Evolutionary conservation across 495 filamentous ascomycete genomes (phyloP), one percentile per base, ranked within the genome.

Genomic region (Aspergillus sclerotiicarbonarius): DNA sequence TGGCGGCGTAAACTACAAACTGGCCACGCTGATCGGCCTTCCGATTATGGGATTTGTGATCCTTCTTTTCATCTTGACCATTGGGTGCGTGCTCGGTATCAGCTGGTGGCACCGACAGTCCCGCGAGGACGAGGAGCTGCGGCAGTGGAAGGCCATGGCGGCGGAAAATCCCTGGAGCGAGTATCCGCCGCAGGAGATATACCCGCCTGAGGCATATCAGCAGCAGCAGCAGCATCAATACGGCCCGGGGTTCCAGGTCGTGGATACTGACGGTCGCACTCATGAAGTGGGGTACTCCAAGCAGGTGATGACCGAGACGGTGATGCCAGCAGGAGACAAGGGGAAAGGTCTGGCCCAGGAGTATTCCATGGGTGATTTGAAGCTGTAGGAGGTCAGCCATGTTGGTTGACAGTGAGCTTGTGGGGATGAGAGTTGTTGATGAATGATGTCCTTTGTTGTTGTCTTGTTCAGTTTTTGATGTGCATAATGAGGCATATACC

Each of bases 21-120:
- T 81, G 1, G 72, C 72, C n/a, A 52, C 81, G 7, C 71, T 76
- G 16, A 78, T 83, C 45, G 71, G 70, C 13, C 58, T 83, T 13
- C 80, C 80, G 0, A 69, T 83, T 47, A 56, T 77, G 35, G 58
- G 57, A 15, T 55, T 64, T 35, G 47, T 50, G 20, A 50, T 50
- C 16, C 18, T 31, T 6, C 8, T 50, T 10, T 32, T 29, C 16
- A 21, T 50, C 13, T n/a, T n/a, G 10, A n/a, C 37, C 37, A 41
- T 41, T 12, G 9, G 37, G 10, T 32, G 13, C 47, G 16, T 32
- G 29, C 10, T 31, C 25, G 20, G 47, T 16, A 16, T 50, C 12
- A 16, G 13, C 13, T 50, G 29, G 25, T 50, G 21, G 9, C 29
- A 7, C 6, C 13, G 29, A 10, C 15, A 31, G 25, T 50, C 47